Evolutionary conservation across 2,329 filamentous ascomycete genomes (phyloP).

Genomic region (Paraconiothyrium brasiliense): DNA sequence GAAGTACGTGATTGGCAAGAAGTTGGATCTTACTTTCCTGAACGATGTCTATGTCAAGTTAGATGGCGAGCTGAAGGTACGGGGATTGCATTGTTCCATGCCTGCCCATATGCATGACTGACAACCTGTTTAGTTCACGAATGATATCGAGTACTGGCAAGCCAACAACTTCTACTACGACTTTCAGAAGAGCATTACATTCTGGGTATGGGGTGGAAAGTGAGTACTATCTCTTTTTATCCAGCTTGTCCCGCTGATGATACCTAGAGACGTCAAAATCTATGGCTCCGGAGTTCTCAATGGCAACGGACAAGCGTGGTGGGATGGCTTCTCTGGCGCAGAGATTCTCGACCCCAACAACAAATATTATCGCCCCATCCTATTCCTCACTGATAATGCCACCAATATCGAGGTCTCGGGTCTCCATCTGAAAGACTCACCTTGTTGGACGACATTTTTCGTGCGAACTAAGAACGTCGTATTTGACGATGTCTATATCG

Average conservation of each 20-base stretch:
- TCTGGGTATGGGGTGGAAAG: constrained; percentile 71
- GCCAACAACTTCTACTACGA: constrained; percentile 61
- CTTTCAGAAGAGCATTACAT: constrained; percentile 66
- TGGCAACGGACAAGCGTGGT: constrained; percentile 64
- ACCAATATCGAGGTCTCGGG: constrained; percentile 67
- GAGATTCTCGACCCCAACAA: constrained; percentile 64
- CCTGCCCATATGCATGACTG: not conserved
- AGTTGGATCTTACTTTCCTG: constrained; percentile 66
- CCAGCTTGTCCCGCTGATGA: constrained; percentile 17
- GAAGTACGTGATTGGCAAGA: constrained; percentile 67
- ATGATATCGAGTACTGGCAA: constrained; percentile 60
- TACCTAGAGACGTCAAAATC: constrained; percentile 62
- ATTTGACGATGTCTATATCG: constrained; percentile 64
- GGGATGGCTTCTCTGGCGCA: constrained; percentile 55
- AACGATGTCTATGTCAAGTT: constrained; percentile 67
- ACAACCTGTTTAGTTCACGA: constrained; percentile 51
- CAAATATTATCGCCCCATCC: constrained; percentile 65
- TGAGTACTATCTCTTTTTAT: constrained; percentile 18
- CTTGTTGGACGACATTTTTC: constrained; percentile 72
- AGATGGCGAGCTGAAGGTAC: constrained; percentile 62
- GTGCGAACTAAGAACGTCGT: constrained; percentile 65
- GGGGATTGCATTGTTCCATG: not conserved
- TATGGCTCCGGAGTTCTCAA: constrained; percentile 62
- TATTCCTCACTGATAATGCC: constrained; percentile 70
- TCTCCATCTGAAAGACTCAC: constrained; percentile 68